Percentiles rank a stretch among this genome's conserved stretches.
Conservation (phyloP, 1,139 yeast species). For the Pneumocystis murina region DNA sequence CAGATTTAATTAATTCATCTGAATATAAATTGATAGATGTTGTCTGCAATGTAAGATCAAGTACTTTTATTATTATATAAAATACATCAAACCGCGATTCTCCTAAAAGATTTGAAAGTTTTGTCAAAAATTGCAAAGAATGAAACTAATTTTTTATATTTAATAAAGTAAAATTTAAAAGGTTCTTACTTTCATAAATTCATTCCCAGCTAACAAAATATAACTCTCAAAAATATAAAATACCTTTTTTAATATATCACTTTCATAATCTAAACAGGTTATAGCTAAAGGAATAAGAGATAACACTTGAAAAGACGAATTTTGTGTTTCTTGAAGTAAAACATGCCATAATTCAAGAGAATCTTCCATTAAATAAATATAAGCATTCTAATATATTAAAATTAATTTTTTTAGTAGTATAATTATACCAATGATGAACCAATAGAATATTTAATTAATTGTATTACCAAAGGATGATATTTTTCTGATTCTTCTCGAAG, state of each 20-base stretch:
- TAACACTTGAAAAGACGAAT: conserved; percentile 30
- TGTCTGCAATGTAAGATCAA: conserved; percentile 12
- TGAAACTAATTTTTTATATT: conserved; percentile 17
- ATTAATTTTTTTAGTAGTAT: background rate
- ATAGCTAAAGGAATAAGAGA: conserved; percentile 36
- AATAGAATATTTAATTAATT: conserved; percentile 49
- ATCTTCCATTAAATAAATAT: conserved; percentile 62
- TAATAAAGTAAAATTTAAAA: background rate
- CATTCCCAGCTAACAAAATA: conserved; percentile 39
- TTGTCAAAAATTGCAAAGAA: conserved; percentile 15
- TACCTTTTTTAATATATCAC: conserved; percentile 49
- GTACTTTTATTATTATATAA: conserved; percentile 11
- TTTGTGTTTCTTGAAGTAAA: conserved; percentile 39
- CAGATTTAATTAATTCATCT: conserved; percentile 12
- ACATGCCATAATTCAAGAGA: conserved; percentile 77
- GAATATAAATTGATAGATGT: conserved; percentile 8
- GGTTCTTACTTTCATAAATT: conserved; percentile 12
- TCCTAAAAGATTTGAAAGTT: conserved; percentile 13
- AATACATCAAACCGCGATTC: conserved; percentile 13
- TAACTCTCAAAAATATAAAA: conserved; percentile 61
- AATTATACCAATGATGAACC: conserved; percentile 37
- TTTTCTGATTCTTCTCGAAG: conserved; percentile 43
- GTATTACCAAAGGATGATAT: conserved; percentile 51
- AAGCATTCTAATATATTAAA: conserved; percentile 24
- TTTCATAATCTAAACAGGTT: conserved; percentile 17